A percentile compares a stretch with the other conserved stretches of the same genome.
Conservation (phyloP, 2,329 filamentous ascomycete genomes). For the Esteya vermicola region DNA sequence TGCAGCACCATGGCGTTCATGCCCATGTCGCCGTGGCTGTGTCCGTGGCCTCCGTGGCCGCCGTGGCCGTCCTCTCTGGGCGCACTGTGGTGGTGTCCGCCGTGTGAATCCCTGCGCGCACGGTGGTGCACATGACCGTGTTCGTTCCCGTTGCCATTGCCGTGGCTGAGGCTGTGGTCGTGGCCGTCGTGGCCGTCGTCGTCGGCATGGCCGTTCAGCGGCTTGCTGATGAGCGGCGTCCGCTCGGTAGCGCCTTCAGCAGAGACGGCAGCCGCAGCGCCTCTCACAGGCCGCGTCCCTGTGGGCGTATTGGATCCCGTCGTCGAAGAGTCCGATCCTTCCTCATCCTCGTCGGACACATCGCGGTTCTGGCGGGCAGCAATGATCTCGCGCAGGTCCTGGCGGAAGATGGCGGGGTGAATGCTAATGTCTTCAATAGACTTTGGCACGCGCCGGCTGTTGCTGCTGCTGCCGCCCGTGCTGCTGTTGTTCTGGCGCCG, state of each 20-base stretch:
- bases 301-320: constrained; percentile 15
- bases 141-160: constrained; percentile 11
- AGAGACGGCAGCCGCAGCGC: neutral
- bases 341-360: constrained; percentile 32
- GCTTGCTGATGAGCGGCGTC: constrained; percentile 20
- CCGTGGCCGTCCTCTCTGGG: constrained; percentile 61
- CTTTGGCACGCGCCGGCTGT: constrained; percentile 39
- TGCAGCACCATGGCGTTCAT: constrained; percentile 77
- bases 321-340: constrained; percentile 27
- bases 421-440: constrained; percentile 65
- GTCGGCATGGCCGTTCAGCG: constrained; percentile 12
- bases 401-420: constrained; percentile 78
- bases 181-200: constrained; percentile 15
- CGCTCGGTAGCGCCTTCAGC: constrained; percentile 18
- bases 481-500: too few relatives aligned
- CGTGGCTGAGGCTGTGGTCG: constrained; percentile 14
- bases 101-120: constrained; percentile 42
- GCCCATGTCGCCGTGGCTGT: constrained; percentile 80
- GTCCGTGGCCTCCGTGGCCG: constrained; percentile 42
- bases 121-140: constrained; percentile 15
- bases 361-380: constrained; percentile 55
- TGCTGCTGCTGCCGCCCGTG: too few relatives aligned
- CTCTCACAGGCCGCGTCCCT: neutral
- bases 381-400: constrained; percentile 70
- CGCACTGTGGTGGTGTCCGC: constrained; percentile 59